phyloP scores from a whole-genome alignment of 257 asterid genomes.

The Hygrophila difformis region DNA sequence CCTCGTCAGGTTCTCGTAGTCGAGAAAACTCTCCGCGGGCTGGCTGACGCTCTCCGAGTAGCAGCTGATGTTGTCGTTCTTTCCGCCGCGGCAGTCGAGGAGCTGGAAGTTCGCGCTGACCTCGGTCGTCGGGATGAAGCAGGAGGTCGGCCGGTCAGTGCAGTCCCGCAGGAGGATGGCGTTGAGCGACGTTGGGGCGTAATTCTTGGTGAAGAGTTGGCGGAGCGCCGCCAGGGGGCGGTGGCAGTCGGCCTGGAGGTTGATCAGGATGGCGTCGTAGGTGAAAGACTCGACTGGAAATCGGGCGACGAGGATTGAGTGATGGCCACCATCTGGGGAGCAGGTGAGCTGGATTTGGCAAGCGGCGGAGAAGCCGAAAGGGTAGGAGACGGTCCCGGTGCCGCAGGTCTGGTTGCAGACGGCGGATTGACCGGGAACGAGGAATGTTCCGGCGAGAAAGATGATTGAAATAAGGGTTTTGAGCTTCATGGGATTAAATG shows the following conservation, averaged over 20 bases:
- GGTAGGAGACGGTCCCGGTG: constrained; percentile 22
- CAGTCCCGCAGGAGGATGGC: constrained; percentile 48
- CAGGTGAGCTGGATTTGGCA: constrained; percentile 51
- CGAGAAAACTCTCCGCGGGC: constrained; percentile 23
- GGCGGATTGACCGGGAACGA: constrained; percentile 6
- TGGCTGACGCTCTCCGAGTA: constrained; percentile 39
- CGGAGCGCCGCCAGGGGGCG: constrained; percentile 35
- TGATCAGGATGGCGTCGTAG: constrained; percentile 26
- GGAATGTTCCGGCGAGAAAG: no score
- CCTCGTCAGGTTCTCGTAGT: constrained; percentile 23
- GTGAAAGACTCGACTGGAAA: constrained; percentile 28
- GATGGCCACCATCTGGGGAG: no score
- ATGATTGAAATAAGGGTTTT: no score
- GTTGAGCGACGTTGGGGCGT: constrained; percentile 47
- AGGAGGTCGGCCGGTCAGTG: constrained; percentile 17
- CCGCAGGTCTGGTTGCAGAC: constrained; percentile 45
- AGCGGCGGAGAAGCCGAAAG: constrained; percentile 50
- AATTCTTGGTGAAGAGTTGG: constrained; percentile 35
- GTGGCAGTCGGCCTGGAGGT: constrained; percentile 35
- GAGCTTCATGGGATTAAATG: no score
- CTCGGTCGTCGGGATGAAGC: constrained; percentile 50
- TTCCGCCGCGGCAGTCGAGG: constrained; percentile 29
- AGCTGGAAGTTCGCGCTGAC: constrained; percentile 47
- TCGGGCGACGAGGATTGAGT: constrained; percentile 21
- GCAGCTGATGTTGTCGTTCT: constrained; percentile 36